Evolutionary conservation across 2,329 filamentous ascomycete species (phyloP), one percentile per base, ranked within the genome.

Genomic region (Decorospora gaudefroyi): DNA sequence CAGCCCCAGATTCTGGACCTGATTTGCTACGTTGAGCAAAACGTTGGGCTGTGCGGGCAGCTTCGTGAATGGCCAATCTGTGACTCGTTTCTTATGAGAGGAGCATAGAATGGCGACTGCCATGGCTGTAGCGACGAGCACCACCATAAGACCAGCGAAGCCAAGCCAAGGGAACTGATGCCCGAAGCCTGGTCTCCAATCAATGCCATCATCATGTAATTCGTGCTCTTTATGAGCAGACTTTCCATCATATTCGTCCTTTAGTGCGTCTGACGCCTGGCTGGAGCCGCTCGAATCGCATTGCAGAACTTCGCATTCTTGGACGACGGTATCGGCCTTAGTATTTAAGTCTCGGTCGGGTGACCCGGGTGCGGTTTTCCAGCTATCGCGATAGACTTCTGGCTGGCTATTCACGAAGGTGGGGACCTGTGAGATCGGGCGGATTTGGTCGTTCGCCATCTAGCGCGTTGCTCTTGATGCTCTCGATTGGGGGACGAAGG

Each of bases 131-230:
- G 59, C 52, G 8, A 62, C 3, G 2, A 61, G 16, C 5, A 62
- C 42, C 4, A 53, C 51, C 8, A 55, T 4, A 5, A 62, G 38
- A 1, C 59, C 59, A 1, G 48, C 38, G 21, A 60, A 55, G 8
- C 55, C 59, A 7, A 58, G 46, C 56, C 52, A 60, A 9, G 59
- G 59, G 21, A 60, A 62, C 11, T 57, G 56, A n/a, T 55, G 30
- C 19, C 48, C 49, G 34, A 54, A 58, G 7, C 59, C 56, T 6
- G 59, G 55, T 13, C 49, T 50, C 59, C 56, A 62, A 27, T 62
- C 56, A 23, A 62, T 60, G 8, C 56, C 56, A 23, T 55, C 51
- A 1, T 22, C 10, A 13, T 57, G 38, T 12, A 18, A 9, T 6
- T 50, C 30, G 12, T 40, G 29, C 15, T 36, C 42, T 16, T 30